Conservation (phyloP, 192 early-diverging fungal species). For the Entomortierella lignicola region DNA sequence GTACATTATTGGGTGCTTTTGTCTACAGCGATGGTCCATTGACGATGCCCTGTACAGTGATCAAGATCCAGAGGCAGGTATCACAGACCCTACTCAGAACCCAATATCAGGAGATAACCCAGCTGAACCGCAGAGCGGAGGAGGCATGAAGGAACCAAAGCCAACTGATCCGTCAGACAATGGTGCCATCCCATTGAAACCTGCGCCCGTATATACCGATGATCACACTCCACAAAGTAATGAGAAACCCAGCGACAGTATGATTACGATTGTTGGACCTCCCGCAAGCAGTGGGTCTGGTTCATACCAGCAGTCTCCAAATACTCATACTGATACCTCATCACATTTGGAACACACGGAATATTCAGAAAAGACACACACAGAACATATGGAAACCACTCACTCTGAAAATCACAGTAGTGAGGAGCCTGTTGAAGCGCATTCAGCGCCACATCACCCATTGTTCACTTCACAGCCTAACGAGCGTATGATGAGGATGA, state of each 20-base stretch:
- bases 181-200: not conserved
- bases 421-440: not conserved
- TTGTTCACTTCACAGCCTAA: slow-evolving; percentile 21
- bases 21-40: slow-evolving; percentile 22
- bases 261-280: too few species aligned
- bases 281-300: too few species aligned
- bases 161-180: not conserved
- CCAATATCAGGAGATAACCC: slow-evolving; percentile 7
- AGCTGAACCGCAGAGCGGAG: not conserved
- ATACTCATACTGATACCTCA: too few species aligned
- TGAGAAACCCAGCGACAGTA: not conserved
- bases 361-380: not conserved
- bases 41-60: slow-evolving; percentile 33
- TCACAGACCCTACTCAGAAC: slow-evolving; percentile 1
- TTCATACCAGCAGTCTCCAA: too few species aligned
- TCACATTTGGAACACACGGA: not conserved
- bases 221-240: not conserved
- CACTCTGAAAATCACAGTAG: not conserved
- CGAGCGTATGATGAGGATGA: slow-evolving; percentile 21
- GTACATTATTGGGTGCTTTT: slow-evolving; percentile 14
- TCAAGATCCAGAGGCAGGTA: not conserved
- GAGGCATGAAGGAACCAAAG: not conserved
- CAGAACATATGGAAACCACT: not conserved
- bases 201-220: slow-evolving; percentile 1
- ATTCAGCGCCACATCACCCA: slow-evolving; percentile 19